Conservation (phyloP, 805 yeast species). For the Pichia membranifaciens region DNA sequence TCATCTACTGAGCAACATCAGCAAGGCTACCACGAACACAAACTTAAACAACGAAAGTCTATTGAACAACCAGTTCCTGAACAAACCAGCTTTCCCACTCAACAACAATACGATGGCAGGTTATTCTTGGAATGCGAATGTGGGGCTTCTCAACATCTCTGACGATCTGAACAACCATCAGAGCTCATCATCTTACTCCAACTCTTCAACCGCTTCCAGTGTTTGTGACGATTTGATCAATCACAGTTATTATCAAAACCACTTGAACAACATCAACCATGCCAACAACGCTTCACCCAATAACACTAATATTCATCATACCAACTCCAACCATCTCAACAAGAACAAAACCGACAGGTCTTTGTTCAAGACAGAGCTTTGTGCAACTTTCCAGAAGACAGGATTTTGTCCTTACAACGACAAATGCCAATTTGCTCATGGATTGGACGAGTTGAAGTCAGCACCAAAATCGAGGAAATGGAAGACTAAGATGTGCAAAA, state of each 20-base stretch:
- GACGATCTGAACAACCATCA: background rate
- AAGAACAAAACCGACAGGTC: conserved; percentile 14
- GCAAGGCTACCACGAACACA: background rate
- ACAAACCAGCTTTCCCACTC: background rate
- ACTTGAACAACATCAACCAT: background rate
- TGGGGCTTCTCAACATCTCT: too few relatives aligned
- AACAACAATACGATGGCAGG: background rate
- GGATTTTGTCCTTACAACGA: conserved; percentile 81
- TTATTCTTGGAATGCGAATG: too few relatives aligned
- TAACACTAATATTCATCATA: background rate
- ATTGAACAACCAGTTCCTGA: conserved; percentile 8
- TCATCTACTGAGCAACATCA: background rate
- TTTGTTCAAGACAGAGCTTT: conserved; percentile 84
- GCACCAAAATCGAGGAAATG: conserved; percentile 76
- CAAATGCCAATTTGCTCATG: conserved; percentile 95
- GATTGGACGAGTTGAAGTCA: conserved; percentile 64
- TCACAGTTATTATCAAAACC: background rate
- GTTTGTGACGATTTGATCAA: conserved; percentile 2
- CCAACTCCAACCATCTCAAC: background rate
- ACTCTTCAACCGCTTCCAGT: conserved; percentile 6
- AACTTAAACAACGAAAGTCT: conserved; percentile 2
- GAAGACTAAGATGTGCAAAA: conserved; percentile 87
- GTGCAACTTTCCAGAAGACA: conserved; percentile 67
- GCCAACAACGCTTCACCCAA: too few relatives aligned
- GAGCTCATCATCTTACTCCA: background rate